Evolutionary conservation across 352 stramenopile species (phyloP), one percentile per base, ranked within the genome.

Genomic region (Pythium volutum): DNA sequence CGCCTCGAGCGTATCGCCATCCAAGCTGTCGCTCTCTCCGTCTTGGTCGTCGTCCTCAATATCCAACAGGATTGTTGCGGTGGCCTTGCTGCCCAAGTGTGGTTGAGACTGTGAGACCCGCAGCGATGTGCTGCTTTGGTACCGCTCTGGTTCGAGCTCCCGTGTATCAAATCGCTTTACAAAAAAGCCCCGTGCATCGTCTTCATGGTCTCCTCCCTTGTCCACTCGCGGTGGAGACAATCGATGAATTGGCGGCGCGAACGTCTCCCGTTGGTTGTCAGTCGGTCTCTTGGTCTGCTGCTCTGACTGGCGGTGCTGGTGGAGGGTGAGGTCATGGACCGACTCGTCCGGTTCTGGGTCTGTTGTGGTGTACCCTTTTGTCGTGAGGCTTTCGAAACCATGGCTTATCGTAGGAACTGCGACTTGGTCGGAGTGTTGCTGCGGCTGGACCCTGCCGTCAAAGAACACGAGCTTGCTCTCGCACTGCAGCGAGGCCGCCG

Each of bases 401-500:
- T 16, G 36, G 36, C 2, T 43, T 43, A 15, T 43, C 18, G 36
- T 5, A 43, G 10, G 36, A 43, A 9, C 14, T 20, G 36, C 7
- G 6, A 16, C 14, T 11, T 36, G 10, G 31, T 36, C 8, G 31
- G 2, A 11, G 11, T 50, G 2, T 22, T 39, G 31, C 10, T 52
- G 41, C 5, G 22, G 23, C 31, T 52, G 31, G 18, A 79, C 60
- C 8, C 43, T 59, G 1, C 67, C 69, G 47, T 83, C 66, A 34
- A 87, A 87, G 52, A 82, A 87, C 15, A 87, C 79, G 6, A 88
- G 68, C 33, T 73, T 75, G 62, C 79, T 88, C 36, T 88, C 79
- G 18, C 76, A 79, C 9, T 68, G 56, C 5, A 88, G 58, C 15
- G 74, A 80, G 1, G 48, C 38, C 2, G 38, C n/a, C 14, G 57